A percentile compares a stretch with the other conserved stretches of the same genome.
phyloP scores from a whole-genome alignment of 179 eudicot species.

The Patellifolia procumbens region DNA sequence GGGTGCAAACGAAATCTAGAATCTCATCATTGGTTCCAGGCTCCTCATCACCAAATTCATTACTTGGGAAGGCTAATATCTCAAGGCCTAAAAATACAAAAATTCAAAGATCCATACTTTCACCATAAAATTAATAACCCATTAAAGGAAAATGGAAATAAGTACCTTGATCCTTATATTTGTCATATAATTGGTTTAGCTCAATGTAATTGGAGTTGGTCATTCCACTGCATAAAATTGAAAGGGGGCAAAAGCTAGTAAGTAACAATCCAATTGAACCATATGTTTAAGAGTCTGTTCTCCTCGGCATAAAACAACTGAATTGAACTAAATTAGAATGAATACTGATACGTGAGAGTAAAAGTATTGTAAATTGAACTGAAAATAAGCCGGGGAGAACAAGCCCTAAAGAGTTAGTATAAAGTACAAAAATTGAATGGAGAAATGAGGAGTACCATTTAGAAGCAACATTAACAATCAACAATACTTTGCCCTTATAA shows the following conservation, averaged over 20 bases:
- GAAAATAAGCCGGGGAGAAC: no score
- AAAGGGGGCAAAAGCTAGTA: not conserved
- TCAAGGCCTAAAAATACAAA: conserved; percentile 51
- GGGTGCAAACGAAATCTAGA: no score
- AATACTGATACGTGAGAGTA: no score
- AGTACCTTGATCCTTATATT: conserved; percentile 76
- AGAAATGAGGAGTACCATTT: conserved; percentile 40
- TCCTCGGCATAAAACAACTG: no score
- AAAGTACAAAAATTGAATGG: not conserved
- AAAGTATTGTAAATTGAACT: no score
- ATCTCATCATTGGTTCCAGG: no score
- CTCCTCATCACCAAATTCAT: no score
- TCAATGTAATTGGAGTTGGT: conserved; percentile 78
- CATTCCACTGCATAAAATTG: conserved; percentile 70
- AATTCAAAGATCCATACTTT: not conserved
- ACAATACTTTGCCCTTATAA: conserved; percentile 56
- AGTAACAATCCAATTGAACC: not conserved
- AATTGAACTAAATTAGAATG: no score
- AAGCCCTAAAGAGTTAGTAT: not conserved
- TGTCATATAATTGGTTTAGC: conserved; percentile 59
- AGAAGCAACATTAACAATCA: conserved; percentile 66
- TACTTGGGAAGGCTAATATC: no score
- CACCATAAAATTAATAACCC: not conserved
- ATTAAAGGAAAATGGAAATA: not conserved
- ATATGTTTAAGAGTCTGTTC: no score